Conservation (phyloP, 2,329 filamentous ascomycete species). For the Alternaria postmessia region DNA sequence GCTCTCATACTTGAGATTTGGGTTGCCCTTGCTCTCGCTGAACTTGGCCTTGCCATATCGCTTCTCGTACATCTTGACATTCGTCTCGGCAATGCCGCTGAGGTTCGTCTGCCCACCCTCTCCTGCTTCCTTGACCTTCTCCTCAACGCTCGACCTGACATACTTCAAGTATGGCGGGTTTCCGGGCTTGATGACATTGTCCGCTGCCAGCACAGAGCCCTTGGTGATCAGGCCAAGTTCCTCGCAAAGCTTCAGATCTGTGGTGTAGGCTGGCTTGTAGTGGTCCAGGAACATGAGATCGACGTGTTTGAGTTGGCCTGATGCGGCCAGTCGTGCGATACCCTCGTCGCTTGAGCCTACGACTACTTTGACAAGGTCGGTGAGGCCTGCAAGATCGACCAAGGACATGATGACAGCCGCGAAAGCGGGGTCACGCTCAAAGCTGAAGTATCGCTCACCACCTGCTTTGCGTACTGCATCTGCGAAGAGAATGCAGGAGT, state of each 20-base stretch:
- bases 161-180: constrained; percentile 76
- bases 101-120: constrained; percentile 47
- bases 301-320: constrained; percentile 65
- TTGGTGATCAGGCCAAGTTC: constrained; percentile 69
- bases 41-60: constrained; percentile 58
- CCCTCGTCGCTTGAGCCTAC: constrained; percentile 74
- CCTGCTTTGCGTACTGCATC: constrained; percentile 69
- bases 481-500: constrained; percentile 80
- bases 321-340: constrained; percentile 65
- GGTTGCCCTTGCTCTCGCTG: constrained; percentile 62
- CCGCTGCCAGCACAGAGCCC: constrained; percentile 71
- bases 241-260: constrained; percentile 80
- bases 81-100: constrained; percentile 54
- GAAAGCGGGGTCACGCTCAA: constrained; percentile 79
- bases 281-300: constrained; percentile 83
- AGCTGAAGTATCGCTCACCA: constrained; percentile 71
- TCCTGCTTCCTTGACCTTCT: constrained; percentile 62
- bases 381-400: constrained; percentile 77
- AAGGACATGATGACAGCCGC: constrained; percentile 73
- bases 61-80: constrained; percentile 59
- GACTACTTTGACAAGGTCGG: constrained; percentile 72
- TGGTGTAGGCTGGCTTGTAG: constrained; percentile 77
- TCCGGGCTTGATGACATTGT: constrained; percentile 76
- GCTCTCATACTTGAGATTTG: constrained; percentile 72
- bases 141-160: constrained; percentile 68